phyloP scores from a whole-genome alignment of 176 grass and related monocot species.

The Musa acuminata region DNA sequence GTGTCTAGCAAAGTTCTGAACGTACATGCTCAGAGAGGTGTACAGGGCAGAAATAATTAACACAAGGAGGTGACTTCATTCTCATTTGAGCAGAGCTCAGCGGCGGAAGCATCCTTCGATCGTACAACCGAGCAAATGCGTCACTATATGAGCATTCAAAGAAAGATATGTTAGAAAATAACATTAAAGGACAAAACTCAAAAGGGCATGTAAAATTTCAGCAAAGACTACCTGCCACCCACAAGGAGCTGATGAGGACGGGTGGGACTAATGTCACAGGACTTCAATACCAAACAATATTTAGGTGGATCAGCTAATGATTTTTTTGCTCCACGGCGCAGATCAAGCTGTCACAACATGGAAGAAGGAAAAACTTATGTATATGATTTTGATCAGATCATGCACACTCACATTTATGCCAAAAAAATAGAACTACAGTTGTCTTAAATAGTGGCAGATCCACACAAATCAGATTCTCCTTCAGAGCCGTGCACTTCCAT shows the following conservation, averaged over 20 bases:
- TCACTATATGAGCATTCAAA: conserved; percentile 42
- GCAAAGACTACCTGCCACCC: conserved; percentile 65
- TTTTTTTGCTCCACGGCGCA: conserved; percentile 80
- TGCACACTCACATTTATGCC: too few species aligned
- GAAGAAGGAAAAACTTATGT: background rate
- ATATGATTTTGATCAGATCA: too few species aligned
- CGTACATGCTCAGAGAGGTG: conserved; percentile 83
- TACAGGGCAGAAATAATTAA: conserved; percentile 80
- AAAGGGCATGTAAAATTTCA: conserved; percentile 9
- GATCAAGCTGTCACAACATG: conserved; percentile 64
- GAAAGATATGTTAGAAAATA: conserved; percentile 7
- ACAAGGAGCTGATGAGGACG: conserved; percentile 81
- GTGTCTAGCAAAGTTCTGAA: background rate
- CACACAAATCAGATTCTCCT: too few species aligned
- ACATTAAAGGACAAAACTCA: background rate
- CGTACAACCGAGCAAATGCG: conserved; percentile 75
- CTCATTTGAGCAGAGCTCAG: conserved; percentile 63
- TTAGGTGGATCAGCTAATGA: conserved; percentile 61
- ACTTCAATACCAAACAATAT: conserved; percentile 60
- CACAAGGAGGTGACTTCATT: conserved; percentile 56
- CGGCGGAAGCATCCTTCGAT: conserved; percentile 88
- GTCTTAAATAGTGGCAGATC: too few species aligned
- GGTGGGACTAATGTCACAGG: conserved; percentile 94
- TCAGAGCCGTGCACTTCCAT: too few species aligned
- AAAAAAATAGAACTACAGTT: too few species aligned